Conservation (phyloP, 768 basidiomycete genomes). For the Leccinum ochraceum region DNA sequence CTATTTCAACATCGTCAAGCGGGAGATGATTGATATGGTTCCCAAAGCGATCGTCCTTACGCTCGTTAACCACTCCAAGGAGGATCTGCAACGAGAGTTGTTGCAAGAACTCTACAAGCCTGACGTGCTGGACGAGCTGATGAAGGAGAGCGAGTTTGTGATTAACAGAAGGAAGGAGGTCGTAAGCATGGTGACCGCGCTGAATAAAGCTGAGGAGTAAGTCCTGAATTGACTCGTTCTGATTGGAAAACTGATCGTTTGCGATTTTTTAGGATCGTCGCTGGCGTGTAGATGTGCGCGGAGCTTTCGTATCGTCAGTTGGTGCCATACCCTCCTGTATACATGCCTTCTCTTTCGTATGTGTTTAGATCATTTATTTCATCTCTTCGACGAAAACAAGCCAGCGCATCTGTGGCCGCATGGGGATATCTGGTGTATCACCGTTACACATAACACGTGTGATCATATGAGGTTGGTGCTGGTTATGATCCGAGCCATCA, state of each 20-base stretch:
- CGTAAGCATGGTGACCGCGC: slow-evolving; percentile 86
- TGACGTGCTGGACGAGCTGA: slow-evolving; percentile 89
- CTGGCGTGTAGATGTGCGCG: slow-evolving; percentile 49
- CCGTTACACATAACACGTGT: not conserved
- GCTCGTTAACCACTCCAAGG: slow-evolving; percentile 91
- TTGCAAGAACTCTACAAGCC: slow-evolving; percentile 97
- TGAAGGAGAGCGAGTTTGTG: slow-evolving; percentile 93
- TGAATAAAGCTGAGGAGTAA: slow-evolving; percentile 99
- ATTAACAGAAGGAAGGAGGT: slow-evolving; percentile 93
- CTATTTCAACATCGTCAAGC: slow-evolving; percentile 98
- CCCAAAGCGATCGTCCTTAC: slow-evolving; percentile 94
- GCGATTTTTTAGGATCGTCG: slow-evolving; percentile 51
- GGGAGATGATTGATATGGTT: slow-evolving; percentile 99
- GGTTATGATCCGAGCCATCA: not conserved
- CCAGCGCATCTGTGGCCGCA: not conserved
- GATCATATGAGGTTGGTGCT: not conserved
- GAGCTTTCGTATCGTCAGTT: slow-evolving; percentile 18
- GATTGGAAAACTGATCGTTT: slow-evolving; percentile 14
- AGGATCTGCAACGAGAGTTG: slow-evolving; percentile 91
- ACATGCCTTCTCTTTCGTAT: slow-evolving; percentile 22
- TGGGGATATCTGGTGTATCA: not conserved
- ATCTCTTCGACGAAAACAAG: slow-evolving; percentile 4
- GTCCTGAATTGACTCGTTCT: slow-evolving; percentile 37
- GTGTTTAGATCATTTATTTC: slow-evolving; percentile 20
- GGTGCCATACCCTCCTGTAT: slow-evolving; percentile 33